A percentile compares a stretch with the other conserved stretches of the same genome.
These are phyloP conservation scores for Ceratocystis cubensis DNA, from an alignment of 2,329 filamentous ascomycete species.

Conservation along the genomic window DNA sequence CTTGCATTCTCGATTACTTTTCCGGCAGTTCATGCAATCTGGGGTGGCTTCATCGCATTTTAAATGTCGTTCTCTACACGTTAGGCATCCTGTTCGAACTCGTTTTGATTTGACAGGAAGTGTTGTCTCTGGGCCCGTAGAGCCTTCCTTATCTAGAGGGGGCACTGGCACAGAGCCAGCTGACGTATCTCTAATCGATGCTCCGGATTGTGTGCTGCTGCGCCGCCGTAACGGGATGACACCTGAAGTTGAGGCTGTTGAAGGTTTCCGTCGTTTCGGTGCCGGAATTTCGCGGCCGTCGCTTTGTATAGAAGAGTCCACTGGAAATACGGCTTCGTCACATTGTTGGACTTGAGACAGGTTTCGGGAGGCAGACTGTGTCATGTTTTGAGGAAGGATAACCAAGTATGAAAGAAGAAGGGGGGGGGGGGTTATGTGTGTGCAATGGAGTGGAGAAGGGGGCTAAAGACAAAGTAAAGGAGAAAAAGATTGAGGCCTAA, in stretches of 20 bases:
- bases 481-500: background rate
- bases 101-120: slow-evolving; percentile 55
- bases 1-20: slow-evolving; percentile 75
- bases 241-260: slow-evolving; percentile 3
- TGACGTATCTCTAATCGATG: slow-evolving; percentile 9
- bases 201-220: slow-evolving; percentile 19
- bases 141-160: slow-evolving; percentile 6
- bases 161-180: background rate
- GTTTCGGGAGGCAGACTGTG: background rate
- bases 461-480: background rate
- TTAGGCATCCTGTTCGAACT: slow-evolving; percentile 80
- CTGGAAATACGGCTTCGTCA: background rate
- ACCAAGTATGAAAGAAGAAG: background rate
- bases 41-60: slow-evolving; percentile 72
- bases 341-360: background rate
- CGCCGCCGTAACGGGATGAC: slow-evolving; percentile 13
- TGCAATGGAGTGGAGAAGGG: background rate
- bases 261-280: slow-evolving; percentile 19
- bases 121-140: slow-evolving; percentile 10
- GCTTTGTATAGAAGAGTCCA: background rate
- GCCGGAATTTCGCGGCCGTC: slow-evolving; percentile 10
- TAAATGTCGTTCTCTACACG: slow-evolving; percentile 76
- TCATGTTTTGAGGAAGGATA: background rate
- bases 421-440: background rate
- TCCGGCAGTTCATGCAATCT: slow-evolving; percentile 65